phyloP scores from a whole-genome alignment of 2,329 filamentous ascomycete species.

The Monilinia fructicola region DNA sequence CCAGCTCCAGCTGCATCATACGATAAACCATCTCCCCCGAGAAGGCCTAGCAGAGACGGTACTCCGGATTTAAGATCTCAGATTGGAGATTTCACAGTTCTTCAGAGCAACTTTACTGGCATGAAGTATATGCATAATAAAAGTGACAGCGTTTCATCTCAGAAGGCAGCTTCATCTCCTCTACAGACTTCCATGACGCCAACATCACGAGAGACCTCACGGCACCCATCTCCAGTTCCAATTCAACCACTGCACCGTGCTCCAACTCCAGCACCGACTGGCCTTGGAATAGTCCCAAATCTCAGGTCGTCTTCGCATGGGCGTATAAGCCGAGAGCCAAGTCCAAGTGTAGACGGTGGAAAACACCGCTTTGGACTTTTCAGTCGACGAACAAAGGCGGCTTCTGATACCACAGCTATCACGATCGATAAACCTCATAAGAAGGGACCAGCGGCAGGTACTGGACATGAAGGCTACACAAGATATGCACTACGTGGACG shows the following conservation, averaged over 20 bases:
- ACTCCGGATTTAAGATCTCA: slow-evolving; percentile 61
- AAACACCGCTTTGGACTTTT: slow-evolving; percentile 75
- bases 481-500: slow-evolving; percentile 61
- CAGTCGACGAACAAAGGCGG: slow-evolving; percentile 66
- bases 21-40: slow-evolving; percentile 44
- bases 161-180: slow-evolving; percentile 30
- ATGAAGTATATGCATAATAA: slow-evolving; percentile 32
- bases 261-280: slow-evolving; percentile 35
- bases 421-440: slow-evolving; percentile 60
- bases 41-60: slow-evolving; percentile 67
- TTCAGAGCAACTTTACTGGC: slow-evolving; percentile 58
- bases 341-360: slow-evolving; percentile 57
- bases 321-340: slow-evolving; percentile 48
- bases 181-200: slow-evolving; percentile 40
- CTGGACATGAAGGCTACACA: slow-evolving; percentile 86
- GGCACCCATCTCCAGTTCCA: slow-evolving; percentile 40
- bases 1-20: neutral
- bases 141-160: slow-evolving; percentile 32
- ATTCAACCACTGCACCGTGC: slow-evolving; percentile 38
- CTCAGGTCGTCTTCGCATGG: slow-evolving; percentile 37
- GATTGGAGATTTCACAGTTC: slow-evolving; percentile 53
- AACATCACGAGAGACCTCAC: slow-evolving; percentile 41
- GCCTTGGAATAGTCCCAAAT: slow-evolving; percentile 39
- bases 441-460: slow-evolving; percentile 87
- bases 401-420: slow-evolving; percentile 48